Conservation (phyloP, 2,329 filamentous ascomycete genomes). For the Verticillium tricorpus region DNA sequence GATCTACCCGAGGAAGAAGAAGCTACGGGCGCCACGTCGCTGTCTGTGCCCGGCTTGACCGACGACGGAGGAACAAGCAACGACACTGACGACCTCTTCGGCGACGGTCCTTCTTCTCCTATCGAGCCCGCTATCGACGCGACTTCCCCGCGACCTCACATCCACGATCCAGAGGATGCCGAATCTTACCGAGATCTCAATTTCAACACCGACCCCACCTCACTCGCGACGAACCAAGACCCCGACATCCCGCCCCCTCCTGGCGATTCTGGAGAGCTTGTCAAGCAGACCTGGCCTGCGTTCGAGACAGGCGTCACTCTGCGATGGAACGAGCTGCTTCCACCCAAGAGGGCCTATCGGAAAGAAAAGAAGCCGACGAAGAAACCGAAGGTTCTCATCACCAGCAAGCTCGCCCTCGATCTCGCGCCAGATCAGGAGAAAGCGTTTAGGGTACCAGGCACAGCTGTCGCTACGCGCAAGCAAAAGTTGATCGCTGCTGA, state of each 20-base stretch:
- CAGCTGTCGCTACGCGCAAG: slow-evolving; percentile 47
- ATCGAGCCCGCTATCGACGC: slow-evolving; percentile 35
- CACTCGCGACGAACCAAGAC: slow-evolving; percentile 51
- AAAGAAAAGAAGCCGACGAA: slow-evolving; percentile 74
- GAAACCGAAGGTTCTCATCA: slow-evolving; percentile 74
- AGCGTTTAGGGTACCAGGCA: slow-evolving; percentile 70
- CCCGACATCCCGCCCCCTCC: slow-evolving; percentile 63
- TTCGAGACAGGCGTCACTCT: slow-evolving; percentile 74
- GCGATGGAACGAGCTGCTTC: slow-evolving; percentile 77
- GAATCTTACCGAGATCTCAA: slow-evolving; percentile 39
- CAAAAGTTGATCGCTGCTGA: slow-evolving; percentile 51
- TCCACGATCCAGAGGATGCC: slow-evolving; percentile 32
- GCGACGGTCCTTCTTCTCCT: slow-evolving; percentile 50
- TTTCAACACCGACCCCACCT: slow-evolving; percentile 38
- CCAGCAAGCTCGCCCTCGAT: slow-evolving; percentile 85
- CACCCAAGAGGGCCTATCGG: slow-evolving; percentile 73
- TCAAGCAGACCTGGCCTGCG: slow-evolving; percentile 75
- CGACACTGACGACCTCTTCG: slow-evolving; percentile 65
- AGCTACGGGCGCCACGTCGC: slow-evolving; percentile 32
- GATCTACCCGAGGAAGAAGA: slow-evolving; percentile 80
- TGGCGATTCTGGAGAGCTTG: slow-evolving; percentile 68
- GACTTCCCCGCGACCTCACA: slow-evolving; percentile 39
- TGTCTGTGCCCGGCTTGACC: slow-evolving; percentile 48
- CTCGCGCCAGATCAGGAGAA: slow-evolving; percentile 83
- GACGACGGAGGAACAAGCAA: slow-evolving; percentile 58